Evolutionary conservation across 1,139 yeast genomes (phyloP).

Genomic region (Geotrichum candidum): DNA sequence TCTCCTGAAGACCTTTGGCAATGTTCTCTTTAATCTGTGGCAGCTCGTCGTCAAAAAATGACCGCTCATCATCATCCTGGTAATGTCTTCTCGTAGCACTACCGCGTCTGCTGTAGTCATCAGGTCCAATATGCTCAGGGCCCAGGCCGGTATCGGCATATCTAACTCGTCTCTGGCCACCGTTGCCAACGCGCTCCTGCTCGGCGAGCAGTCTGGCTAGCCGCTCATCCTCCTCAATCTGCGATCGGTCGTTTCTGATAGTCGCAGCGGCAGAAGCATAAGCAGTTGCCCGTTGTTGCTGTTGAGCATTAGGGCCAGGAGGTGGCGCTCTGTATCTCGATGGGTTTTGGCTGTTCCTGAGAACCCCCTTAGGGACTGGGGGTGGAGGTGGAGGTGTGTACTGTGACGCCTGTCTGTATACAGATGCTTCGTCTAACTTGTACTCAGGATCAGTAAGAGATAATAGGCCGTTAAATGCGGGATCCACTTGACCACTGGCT

Average conservation of each 20-base stretch:
- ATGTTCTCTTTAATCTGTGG: conserved; percentile 67
- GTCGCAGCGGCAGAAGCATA: conserved; percentile 13
- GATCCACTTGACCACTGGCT: conserved; percentile 69
- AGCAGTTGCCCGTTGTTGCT: conserved; percentile 13
- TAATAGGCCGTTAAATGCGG: conserved; percentile 82
- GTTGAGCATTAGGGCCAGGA: conserved; percentile 8
- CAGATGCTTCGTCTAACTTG: conserved; percentile 51
- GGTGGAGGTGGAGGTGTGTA: conserved; percentile 23
- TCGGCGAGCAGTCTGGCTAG: conserved; percentile 77
- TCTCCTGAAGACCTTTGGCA: conserved; percentile 76
- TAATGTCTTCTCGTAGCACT: conserved; percentile 16
- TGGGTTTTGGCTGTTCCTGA: conserved; percentile 11
- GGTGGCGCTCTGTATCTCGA: conserved; percentile 10
- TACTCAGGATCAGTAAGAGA: conserved; percentile 73
- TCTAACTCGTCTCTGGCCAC: conserved; percentile 23
- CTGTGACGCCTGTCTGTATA: conserved; percentile 7
- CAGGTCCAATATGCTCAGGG: conserved; percentile 14
- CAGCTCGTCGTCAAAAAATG: conserved; percentile 53
- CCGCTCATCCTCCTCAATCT: conserved; percentile 70
- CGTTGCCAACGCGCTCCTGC: conserved; percentile 43
- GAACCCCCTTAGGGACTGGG: conserved; percentile 27
- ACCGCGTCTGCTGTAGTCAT: conserved; percentile 5
- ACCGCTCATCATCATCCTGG: conserved; percentile 37
- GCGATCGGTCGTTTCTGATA: conserved; percentile 33
- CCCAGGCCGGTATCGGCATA: conserved; percentile 21